Conservation (phyloP, 306 rosid species). For the Cotoneaster glaucophyllus region DNA sequence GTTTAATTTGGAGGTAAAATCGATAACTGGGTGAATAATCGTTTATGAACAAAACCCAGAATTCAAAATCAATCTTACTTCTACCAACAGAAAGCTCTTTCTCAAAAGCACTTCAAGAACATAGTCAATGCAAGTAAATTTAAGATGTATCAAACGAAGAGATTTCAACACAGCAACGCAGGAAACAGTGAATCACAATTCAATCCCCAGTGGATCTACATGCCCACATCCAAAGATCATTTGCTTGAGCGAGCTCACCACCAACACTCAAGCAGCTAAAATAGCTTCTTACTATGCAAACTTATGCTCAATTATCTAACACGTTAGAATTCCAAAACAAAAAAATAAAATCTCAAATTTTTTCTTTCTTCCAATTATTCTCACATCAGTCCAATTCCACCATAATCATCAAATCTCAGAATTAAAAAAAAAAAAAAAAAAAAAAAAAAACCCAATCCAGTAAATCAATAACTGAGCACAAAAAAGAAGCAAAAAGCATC, state of each 20-base stretch:
- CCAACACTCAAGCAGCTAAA: not conserved
- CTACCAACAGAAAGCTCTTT: not conserved
- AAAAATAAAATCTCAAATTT: not conserved
- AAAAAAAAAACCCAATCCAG: not conserved
- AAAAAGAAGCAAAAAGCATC: not conserved
- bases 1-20: not conserved
- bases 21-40: not conserved
- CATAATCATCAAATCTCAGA: slow-evolving; percentile 13
- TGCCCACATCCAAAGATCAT: slow-evolving; percentile 7
- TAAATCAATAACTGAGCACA: not conserved
- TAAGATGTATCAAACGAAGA: not conserved
- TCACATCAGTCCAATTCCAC: not conserved
- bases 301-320: not conserved
- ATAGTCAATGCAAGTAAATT: not conserved
- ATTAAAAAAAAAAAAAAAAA: not conserved
- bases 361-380: not conserved
- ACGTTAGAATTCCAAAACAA: not conserved
- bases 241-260: not conserved
- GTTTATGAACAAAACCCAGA: not conserved
- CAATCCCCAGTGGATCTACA: slow-evolving; percentile 2
- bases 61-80: not conserved
- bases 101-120: not conserved
- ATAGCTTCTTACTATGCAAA: not conserved
- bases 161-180: not conserved
- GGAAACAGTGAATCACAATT: not conserved